Evolutionary conservation across 1,284 basidiomycete species (phyloP).

Genomic region (Puccinia hordei): DNA sequence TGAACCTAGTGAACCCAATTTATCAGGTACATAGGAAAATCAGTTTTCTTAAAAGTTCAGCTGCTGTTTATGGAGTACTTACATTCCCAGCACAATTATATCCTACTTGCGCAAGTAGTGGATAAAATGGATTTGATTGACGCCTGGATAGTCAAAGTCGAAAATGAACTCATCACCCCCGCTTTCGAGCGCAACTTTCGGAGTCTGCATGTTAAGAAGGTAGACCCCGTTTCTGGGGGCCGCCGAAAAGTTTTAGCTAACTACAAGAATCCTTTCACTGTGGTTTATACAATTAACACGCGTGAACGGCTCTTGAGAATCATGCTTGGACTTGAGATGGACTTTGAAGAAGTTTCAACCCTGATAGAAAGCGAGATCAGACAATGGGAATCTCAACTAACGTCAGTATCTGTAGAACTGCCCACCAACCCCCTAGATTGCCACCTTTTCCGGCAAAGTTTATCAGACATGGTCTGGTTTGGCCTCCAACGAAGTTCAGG

Average conservation of each 20-base stretch:
- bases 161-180: neutral
- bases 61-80: neutral
- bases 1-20: neutral
- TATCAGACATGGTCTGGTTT: conserved; percentile 17
- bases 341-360: neutral
- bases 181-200: neutral
- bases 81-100: too few species aligned
- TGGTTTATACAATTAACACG: neutral
- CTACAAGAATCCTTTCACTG: conserved; percentile 4
- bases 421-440: neutral
- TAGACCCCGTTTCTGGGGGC: neutral
- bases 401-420: neutral
- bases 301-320: neutral
- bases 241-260: neutral
- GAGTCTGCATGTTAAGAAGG: neutral
- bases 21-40: conserved; percentile 1
- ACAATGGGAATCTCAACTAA: neutral
- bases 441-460: neutral
- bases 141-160: neutral
- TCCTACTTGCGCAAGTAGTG: neutral
- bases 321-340: neutral
- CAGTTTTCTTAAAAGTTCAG: neutral
- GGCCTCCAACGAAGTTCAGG: neutral
- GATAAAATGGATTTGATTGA: neutral
- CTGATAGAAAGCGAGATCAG: neutral